Evolutionary conservation across 2,329 filamentous ascomycete genomes (phyloP), one percentile per base, ranked within the genome.

Genomic region (Trichoderma guizhouense): DNA sequence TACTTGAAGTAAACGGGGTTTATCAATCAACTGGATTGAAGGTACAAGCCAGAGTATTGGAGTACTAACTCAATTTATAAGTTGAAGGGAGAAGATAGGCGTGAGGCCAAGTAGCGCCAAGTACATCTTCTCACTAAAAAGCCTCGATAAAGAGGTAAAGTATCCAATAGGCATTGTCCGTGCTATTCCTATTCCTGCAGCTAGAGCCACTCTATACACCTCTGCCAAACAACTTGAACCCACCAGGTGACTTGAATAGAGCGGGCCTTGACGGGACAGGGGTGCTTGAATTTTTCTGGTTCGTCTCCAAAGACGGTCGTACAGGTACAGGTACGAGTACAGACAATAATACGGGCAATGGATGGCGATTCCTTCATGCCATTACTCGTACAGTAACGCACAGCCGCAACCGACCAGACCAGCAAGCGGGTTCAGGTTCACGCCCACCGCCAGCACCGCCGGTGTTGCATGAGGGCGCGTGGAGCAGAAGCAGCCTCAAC

Each of bases 251-350:
- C 66, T 69, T 61, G 55, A 60, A 60, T 11, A 34, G 24, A 69
- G 66, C 66, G 55, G 66, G 66, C 55, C 55, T 47, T 47, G 36
- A 69, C 66, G 66, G 66, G 66, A 69, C 66, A 69, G 55, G 66
- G 55, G 18, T 57, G 36, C n/a, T 47, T 39, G 36, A 21, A 15
- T 18, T 69, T 57, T 69, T 60, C 55, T 61, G 26, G 55, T 32
- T 61, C 55, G 43, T 61, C 55, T 4, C 55, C 21, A n/a, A 69
- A 61, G 55, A 36, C 34, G 34, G 51, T 61, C 39, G 55, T 36
- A 58, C 66, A 32, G 57, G 57, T 60, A 32, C 55, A n/a, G n/a
- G 55, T n/a, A n/a, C 15, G 36, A 39, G 55, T 28, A 58, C 39
- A 21, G 28, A 32, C 28, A 53, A 69, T 36, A 58, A 69, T 69